Percentiles rank a stretch among this genome's conserved stretches.
Evolutionary conservation across 331 rosid genomes (phyloP).

Genomic region (Cydonia oblonga): DNA sequence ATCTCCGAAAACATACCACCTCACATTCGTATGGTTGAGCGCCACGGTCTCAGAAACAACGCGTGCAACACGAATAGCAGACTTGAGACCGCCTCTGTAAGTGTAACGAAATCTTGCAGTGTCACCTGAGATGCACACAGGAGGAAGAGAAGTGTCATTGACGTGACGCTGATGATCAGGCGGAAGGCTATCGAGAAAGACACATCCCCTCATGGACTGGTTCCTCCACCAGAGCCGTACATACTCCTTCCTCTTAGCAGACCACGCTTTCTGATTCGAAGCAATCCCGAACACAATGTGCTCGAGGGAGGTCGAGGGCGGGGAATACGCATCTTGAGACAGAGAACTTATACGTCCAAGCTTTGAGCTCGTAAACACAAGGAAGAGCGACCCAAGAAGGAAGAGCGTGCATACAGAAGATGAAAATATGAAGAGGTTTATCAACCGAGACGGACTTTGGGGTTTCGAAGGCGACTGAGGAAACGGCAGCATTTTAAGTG

Average conservation of each 20-base stretch:
- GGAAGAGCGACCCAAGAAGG: constrained; percentile 32
- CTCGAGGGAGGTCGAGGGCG: constrained; percentile 36
- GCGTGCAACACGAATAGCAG: constrained; percentile 71
- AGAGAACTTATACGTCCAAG: neutral
- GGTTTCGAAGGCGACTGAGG: constrained; percentile 31
- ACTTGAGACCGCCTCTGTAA: constrained; percentile 27
- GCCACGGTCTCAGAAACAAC: constrained; percentile 63
- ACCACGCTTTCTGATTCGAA: constrained; percentile 50
- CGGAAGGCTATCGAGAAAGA: constrained; percentile 45
- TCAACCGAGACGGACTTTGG: constrained; percentile 22
- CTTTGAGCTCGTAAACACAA: constrained; percentile 22
- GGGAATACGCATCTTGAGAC: constrained; percentile 11
- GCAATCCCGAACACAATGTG: constrained; percentile 84
- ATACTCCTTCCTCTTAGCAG: constrained; percentile 38
- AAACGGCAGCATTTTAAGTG: constrained; percentile 35
- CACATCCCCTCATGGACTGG: constrained; percentile 57
- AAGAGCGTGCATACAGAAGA: constrained; percentile 45
- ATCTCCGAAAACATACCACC: constrained; percentile 91
- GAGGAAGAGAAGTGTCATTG: constrained; percentile 42
- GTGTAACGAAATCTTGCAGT: constrained; percentile 67
- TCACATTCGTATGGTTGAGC: constrained; percentile 42
- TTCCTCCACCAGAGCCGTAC: constrained; percentile 62
- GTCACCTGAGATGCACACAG: constrained; percentile 50
- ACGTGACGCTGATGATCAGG: constrained; percentile 6
- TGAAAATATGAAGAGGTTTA: constrained; percentile 31